A percentile compares a stretch with the other conserved stretches of the same genome.
phyloP scores from a whole-genome alignment of 2,329 filamentous ascomycete species.

The Xylariales sp. region DNA sequence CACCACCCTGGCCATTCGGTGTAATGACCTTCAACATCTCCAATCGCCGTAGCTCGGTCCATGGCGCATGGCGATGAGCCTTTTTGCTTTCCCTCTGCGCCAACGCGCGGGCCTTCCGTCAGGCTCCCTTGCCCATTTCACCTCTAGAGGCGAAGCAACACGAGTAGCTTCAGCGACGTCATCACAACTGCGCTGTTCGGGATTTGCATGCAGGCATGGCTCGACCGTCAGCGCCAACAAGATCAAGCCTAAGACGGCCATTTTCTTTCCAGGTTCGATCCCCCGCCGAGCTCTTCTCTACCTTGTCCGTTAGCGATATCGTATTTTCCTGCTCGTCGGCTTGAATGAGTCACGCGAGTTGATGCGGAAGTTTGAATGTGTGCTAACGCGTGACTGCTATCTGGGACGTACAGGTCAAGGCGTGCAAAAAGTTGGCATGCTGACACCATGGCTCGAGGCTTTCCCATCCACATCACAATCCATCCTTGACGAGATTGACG shows the following conservation, averaged over 20 bases:
- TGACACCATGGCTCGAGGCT: slow-evolving; percentile 76
- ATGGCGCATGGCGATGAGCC: slow-evolving; percentile 24
- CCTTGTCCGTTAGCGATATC: too few relatives aligned
- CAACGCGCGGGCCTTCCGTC: slow-evolving; percentile 14
- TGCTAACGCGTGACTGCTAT: too few relatives aligned
- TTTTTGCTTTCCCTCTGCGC: slow-evolving; percentile 17
- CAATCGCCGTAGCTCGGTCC: slow-evolving; percentile 15
- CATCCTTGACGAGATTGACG: slow-evolving; percentile 84
- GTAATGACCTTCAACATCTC: too few relatives aligned
- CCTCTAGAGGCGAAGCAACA: too few relatives aligned
- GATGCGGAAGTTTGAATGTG: too few relatives aligned
- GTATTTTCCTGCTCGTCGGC: too few relatives aligned
- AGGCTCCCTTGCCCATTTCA: too few relatives aligned
- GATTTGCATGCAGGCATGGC: slow-evolving; percentile 16
- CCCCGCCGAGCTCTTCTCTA: too few relatives aligned
- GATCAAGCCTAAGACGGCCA: slow-evolving; percentile 44
- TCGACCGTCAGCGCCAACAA: slow-evolving; percentile 18
- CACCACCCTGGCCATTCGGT: too few relatives aligned
- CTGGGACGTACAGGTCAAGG: slow-evolving; percentile 66
- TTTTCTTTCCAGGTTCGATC: slow-evolving; percentile 53
- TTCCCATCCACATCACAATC: slow-evolving; percentile 74
- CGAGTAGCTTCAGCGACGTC: not conserved
- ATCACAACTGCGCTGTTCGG: not conserved
- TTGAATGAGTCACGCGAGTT: too few relatives aligned
- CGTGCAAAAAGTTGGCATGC: slow-evolving; percentile 86